phyloP scores from a whole-genome alignment of 768 basidiomycete species.

The Leucogyrophana mollusca region DNA sequence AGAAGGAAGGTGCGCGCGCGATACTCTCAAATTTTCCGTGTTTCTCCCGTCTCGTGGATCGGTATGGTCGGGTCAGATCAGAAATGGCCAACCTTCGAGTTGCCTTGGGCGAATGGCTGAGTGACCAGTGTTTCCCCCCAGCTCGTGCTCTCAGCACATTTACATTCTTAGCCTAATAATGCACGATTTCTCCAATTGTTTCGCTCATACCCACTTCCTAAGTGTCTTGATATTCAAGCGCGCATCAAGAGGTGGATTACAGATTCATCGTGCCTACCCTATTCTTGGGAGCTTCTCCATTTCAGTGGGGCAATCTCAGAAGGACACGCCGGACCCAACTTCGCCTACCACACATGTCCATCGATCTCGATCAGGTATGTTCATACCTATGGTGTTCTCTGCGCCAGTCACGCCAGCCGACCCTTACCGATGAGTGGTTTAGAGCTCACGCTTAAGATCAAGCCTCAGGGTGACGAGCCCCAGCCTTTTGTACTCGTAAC shows the following conservation, averaged over 20 bases:
- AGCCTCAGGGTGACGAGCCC: conserved; percentile 36
- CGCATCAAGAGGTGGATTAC: conserved; percentile 28
- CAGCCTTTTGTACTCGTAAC: conserved; percentile 46
- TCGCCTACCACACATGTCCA: conserved; percentile 14
- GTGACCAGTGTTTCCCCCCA: conserved; percentile 7
- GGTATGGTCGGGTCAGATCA: no score
- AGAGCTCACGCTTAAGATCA: conserved; percentile 60
- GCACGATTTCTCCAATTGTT: conserved; percentile 2
- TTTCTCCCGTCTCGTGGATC: no score
- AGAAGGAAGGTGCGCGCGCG: conserved; percentile 51
- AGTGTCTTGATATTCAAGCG: conserved; percentile 52
- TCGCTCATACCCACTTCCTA: conserved; percentile 3
- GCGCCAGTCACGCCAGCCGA: background rate
- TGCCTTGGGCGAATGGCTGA: conserved; percentile 9
- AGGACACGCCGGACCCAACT: conserved; percentile 34
- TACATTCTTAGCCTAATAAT: no score
- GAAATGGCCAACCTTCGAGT: background rate
- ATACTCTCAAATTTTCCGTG: background rate
- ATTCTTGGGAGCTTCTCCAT: conserved; percentile 55
- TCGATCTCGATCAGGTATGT: conserved; percentile 43
- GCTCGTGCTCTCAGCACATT: no score
- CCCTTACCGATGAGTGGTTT: no score
- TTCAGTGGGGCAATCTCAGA: conserved; percentile 53
- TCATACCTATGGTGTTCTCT: conserved; percentile 3
- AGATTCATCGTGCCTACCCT: conserved; percentile 53